These are phyloP conservation scores for Pugionium dolabratum DNA, from an alignment of 345 rosid species.

Conservation along the genomic window DNA sequence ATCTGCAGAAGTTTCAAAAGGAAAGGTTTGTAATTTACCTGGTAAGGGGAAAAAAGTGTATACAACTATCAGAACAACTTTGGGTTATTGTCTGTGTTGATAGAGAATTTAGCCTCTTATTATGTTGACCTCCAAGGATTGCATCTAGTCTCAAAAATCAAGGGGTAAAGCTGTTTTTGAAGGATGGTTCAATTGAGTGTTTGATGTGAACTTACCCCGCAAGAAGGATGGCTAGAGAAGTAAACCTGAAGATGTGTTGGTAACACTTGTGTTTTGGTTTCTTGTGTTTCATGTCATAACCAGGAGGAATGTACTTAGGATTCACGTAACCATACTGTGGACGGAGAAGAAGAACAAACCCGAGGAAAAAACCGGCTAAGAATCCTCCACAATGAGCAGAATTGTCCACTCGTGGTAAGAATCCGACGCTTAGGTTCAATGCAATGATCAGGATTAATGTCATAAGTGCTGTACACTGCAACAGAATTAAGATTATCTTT, in stretches of 20 bases:
- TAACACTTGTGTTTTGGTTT: constrained; percentile 65
- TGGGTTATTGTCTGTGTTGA: background rate
- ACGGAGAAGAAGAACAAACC: constrained; percentile 78
- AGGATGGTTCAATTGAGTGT: constrained; percentile 8
- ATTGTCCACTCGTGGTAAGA: constrained; percentile 82
- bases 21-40: background rate
- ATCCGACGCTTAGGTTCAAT: constrained; percentile 74
- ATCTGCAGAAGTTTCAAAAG: constrained; percentile 45
- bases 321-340: constrained; percentile 87
- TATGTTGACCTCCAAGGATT: too few relatives aligned
- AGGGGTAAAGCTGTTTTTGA: background rate
- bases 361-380: constrained; percentile 70
- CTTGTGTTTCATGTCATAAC: constrained; percentile 56
- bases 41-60: background rate
- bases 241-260: constrained; percentile 55
- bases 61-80: background rate
- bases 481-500: background rate
- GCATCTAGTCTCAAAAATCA: background rate
- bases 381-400: constrained; percentile 96
- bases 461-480: constrained; percentile 72
- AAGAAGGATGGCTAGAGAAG: constrained; percentile 52
- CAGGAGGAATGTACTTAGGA: constrained; percentile 62
- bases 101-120: background rate
- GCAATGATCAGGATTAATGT: constrained; percentile 62
- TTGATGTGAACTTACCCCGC: constrained; percentile 54